Evolutionary conservation across 2,329 filamentous ascomycete species (phyloP).

Genomic region (Malbranchea zuffiana): DNA sequence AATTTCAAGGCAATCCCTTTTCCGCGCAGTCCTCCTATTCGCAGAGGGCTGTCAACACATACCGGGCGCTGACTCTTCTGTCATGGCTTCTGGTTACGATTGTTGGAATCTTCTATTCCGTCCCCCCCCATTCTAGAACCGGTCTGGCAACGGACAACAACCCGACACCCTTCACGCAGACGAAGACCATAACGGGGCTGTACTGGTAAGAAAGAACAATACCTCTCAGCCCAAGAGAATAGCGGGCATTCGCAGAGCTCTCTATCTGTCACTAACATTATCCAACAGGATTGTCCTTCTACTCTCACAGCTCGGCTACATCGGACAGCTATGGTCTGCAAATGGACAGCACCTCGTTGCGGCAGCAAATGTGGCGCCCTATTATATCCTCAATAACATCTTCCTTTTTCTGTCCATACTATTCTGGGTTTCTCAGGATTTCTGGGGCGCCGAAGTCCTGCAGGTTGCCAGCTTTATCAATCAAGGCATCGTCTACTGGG

Average conservation of each 20-base stretch:
- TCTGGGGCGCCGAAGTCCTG: slow-evolving; percentile 64
- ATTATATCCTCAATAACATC: slow-evolving; percentile 80
- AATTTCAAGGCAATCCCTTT: slow-evolving; percentile 80
- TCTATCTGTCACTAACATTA: neutral
- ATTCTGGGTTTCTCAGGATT: slow-evolving; percentile 67
- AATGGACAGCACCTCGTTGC: slow-evolving; percentile 52
- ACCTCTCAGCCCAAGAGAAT: no score
- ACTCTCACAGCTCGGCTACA: slow-evolving; percentile 63
- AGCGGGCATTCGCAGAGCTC: no score
- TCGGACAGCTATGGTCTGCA: slow-evolving; percentile 62
- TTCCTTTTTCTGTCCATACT: slow-evolving; percentile 72
- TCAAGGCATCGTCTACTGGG: slow-evolving; percentile 67
- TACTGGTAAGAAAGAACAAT: slow-evolving; percentile 55
- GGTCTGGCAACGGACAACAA: slow-evolving; percentile 61
- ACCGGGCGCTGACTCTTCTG: slow-evolving; percentile 63
- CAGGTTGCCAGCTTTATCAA: slow-evolving; percentile 75
- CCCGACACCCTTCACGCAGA: slow-evolving; percentile 65
- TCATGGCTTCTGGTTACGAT: slow-evolving; percentile 66
- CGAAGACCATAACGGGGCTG: slow-evolving; percentile 50
- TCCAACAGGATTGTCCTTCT: slow-evolving; percentile 56
- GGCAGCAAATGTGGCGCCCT: slow-evolving; percentile 65
- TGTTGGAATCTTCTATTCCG: slow-evolving; percentile 62
- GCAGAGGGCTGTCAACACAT: slow-evolving; percentile 51
- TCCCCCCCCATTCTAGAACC: slow-evolving; percentile 53
- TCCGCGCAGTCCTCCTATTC: slow-evolving; percentile 56